Evolutionary conservation across 2,329 filamentous ascomycete genomes (phyloP).

Genomic region (Xylariaceae sp.): DNA sequence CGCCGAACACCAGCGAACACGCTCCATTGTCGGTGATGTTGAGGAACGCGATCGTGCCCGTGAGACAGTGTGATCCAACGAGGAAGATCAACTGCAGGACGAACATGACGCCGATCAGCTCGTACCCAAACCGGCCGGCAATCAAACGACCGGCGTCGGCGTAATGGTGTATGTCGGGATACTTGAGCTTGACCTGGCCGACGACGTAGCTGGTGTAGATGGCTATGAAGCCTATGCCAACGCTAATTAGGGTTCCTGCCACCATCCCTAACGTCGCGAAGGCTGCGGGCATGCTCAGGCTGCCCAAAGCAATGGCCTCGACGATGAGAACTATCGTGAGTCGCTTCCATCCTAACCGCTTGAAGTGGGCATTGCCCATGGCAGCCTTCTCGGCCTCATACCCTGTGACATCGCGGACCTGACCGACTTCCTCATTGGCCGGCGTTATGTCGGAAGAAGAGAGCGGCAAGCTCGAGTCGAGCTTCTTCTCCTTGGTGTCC

Average conservation of each 20-base stretch:
- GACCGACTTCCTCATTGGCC: slow-evolving; percentile 33
- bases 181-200: slow-evolving; percentile 44
- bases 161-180: slow-evolving; percentile 38
- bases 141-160: slow-evolving; percentile 62
- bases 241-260: slow-evolving; percentile 47
- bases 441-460: slow-evolving; percentile 18
- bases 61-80: slow-evolving; percentile 65
- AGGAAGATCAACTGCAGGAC: slow-evolving; percentile 64
- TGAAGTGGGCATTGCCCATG: slow-evolving; percentile 51
- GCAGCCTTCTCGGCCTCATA: slow-evolving; percentile 51
- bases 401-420: slow-evolving; percentile 43
- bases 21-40: slow-evolving; percentile 57
- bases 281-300: slow-evolving; percentile 52
- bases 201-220: slow-evolving; percentile 53
- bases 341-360: slow-evolving; percentile 59
- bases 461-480: slow-evolving; percentile 12
- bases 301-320: slow-evolving; percentile 59
- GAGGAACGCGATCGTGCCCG: slow-evolving; percentile 64
- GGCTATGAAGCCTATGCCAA: slow-evolving; percentile 48
- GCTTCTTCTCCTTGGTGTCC: slow-evolving; percentile 26
- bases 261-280: slow-evolving; percentile 59
- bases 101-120: slow-evolving; percentile 57
- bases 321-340: slow-evolving; percentile 59
- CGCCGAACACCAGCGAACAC: slow-evolving; percentile 61
- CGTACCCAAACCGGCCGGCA: slow-evolving; percentile 54